These are phyloP conservation scores for Penicillium daleae DNA, from an alignment of 495 filamentous ascomycete species.

Conservation along the genomic window DNA sequence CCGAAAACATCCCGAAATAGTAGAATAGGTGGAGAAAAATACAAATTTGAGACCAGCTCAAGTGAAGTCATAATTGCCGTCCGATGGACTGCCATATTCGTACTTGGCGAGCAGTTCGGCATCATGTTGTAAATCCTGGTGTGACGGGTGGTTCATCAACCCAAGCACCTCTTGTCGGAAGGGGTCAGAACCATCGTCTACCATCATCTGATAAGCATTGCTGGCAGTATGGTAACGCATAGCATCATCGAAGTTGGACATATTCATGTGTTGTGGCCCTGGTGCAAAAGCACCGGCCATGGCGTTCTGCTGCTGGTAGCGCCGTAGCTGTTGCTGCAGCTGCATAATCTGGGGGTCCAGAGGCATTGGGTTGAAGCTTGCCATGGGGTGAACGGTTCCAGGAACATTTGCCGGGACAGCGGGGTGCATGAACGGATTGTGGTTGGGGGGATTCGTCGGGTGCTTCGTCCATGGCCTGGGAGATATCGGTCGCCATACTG, in stretches of 20 bases:
- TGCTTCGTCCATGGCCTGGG: constrained; percentile 40
- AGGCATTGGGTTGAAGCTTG: constrained; percentile 45
- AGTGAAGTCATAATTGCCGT: constrained; percentile 47
- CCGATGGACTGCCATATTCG: constrained; percentile 46
- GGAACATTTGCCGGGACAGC: constrained; percentile 33
- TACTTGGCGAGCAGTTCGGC: constrained; percentile 48
- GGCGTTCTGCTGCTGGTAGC: constrained; percentile 39
- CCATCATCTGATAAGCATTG: constrained; percentile 52
- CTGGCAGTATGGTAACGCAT: constrained; percentile 44
- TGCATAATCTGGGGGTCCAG: constrained; percentile 53
- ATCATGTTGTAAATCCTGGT: constrained; percentile 47
- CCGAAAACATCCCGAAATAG: constrained; percentile 9
- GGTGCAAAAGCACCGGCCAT: constrained; percentile 43
- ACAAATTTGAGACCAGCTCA: constrained; percentile 26
- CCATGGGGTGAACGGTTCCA: constrained; percentile 40
- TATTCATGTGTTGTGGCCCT: constrained; percentile 32
- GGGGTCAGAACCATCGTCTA: constrained; percentile 46
- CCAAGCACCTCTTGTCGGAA: constrained; percentile 47
- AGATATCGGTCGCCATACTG: constrained; percentile 18
- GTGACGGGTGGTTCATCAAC: constrained; percentile 45
- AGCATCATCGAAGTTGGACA: constrained; percentile 44
- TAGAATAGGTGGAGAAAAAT: constrained; percentile 11
- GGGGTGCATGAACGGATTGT: constrained; percentile 42
- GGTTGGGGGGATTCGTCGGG: constrained; percentile 32
- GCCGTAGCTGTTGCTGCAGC: constrained; percentile 43